Base-by-base conservation (phyloP, 2,329 filamentous ascomycete species). In the Aspergillus luchuensis region DNA sequence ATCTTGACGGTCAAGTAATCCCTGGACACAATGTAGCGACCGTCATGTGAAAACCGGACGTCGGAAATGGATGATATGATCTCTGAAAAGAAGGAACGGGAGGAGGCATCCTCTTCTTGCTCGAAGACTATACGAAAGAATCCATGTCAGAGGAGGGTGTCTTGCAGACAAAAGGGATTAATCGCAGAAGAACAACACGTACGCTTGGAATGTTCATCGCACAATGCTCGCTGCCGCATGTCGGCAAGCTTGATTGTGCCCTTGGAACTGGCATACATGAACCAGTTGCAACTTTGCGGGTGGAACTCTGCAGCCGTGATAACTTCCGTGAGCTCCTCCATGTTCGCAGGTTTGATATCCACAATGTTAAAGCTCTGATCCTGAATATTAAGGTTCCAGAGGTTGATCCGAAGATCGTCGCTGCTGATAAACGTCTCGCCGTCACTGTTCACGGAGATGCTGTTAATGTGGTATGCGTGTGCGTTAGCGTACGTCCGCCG, bases 311-410 rank as follows among this genome's bases (percentile, higher is more conserved):
- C 95, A 45, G 95, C 95, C 11, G 95, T 99, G 74, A 99, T 98
- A 69, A 99, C 95, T 78, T 99, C 95, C 0, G 95, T 99, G 66
- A 99, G 84, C 81, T 99, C 95, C 79, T 99, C 95, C 95, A 99
- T 99, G 78, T 99, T 99, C 43, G 95, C 95, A 8, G 95, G 95
- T 79, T 99, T 99, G 84, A 99, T 99, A 77, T 99, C 95, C 64
- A 99, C 95, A 75, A 99, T 99, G 80, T 99, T 99, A 86, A 99
- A 99, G 82, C 95, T 98, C 80, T 98, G 94, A 71, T 98, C 94
- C 77, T 99, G 95, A 66, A 99, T 99, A 79, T 98, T 98, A 70
- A 98, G 84, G 76, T 99, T 98, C 95, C 95, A 99, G 59, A 99
- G 83, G 78, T 99, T 99, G 83, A 99, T 96, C 65, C 95, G 89